phyloP scores from a whole-genome alignment of 1,139 yeast genomes.

The Hansenula anomala region DNA sequence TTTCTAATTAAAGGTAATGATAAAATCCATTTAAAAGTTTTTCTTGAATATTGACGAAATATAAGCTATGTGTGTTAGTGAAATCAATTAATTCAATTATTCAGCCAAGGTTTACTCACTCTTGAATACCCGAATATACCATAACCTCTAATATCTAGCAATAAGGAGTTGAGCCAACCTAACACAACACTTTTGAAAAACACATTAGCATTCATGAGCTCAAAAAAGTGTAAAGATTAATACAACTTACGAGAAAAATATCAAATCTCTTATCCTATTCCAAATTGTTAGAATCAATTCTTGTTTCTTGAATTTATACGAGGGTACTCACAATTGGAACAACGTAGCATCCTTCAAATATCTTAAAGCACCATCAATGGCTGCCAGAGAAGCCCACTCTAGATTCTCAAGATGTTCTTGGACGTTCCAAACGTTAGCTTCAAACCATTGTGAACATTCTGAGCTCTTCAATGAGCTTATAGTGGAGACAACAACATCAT shows the following conservation, averaged over 20 bases:
- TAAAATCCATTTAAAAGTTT: slow-evolving; percentile 33
- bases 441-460: not conserved
- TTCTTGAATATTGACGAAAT: too few relatives aligned
- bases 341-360: not conserved
- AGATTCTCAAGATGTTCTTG: not conserved
- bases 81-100: too few relatives aligned
- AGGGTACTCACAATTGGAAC: slow-evolving; percentile 1
- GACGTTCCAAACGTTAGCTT: not conserved
- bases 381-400: not conserved
- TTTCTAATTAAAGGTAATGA: slow-evolving; percentile 49
- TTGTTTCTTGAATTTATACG: too few relatives aligned
- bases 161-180: not conserved
- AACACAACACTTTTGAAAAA: not conserved
- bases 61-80: too few relatives aligned
- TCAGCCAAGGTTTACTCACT: too few relatives aligned
- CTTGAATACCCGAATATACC: slow-evolving; percentile 4
- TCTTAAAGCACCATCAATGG: not conserved
- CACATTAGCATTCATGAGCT: too few relatives aligned
- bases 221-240: too few relatives aligned
- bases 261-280: not conserved
- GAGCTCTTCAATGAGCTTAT: too few relatives aligned
- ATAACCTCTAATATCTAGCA: slow-evolving; percentile 3
- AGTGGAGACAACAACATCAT: not conserved
- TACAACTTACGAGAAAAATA: not conserved
- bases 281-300: too few relatives aligned